Evolutionary conservation across 805 yeast genomes (phyloP).

Genomic region (Starmera quercuum): DNA sequence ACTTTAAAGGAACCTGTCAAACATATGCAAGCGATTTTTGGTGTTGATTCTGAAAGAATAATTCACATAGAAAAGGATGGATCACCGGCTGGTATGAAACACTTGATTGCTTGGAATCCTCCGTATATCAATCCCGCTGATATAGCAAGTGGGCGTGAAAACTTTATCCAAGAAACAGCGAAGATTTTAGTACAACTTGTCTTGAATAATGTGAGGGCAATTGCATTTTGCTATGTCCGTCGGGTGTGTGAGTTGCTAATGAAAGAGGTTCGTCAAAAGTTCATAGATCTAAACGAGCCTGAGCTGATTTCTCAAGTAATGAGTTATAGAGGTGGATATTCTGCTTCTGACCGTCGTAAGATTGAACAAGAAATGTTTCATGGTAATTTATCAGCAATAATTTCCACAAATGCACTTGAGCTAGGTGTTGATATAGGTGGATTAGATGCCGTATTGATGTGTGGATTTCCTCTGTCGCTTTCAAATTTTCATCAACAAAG

Average conservation of each 20-base stretch:
- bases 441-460: conserved; percentile 82
- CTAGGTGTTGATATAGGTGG: conserved; percentile 94
- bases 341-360: conserved; percentile 74
- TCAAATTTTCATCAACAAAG: conserved; percentile 91
- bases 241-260: conserved; percentile 80
- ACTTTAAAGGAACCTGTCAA: conserved; percentile 68
- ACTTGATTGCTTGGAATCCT: conserved; percentile 78
- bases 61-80: conserved; percentile 72
- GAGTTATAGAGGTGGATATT: conserved; percentile 95
- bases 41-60: conserved; percentile 46
- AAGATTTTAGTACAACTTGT: conserved; percentile 62
- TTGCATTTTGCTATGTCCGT: conserved; percentile 86
- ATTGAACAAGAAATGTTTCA: conserved; percentile 88
- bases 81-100: conserved; percentile 76
- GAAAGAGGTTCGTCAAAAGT: conserved; percentile 65
- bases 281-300: conserved; percentile 35
- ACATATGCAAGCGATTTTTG: conserved; percentile 72
- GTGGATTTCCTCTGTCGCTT: conserved; percentile 87
- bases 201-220: conserved; percentile 60
- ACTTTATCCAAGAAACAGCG: conserved; percentile 71
- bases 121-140: conserved; percentile 59
- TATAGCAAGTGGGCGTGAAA: conserved; percentile 51
- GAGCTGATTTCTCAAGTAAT: conserved; percentile 58
- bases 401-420: conserved; percentile 93
- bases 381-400: conserved; percentile 77